Conservation (phyloP, 345 rosid genomes). For the Syzygium jambos region DNA sequence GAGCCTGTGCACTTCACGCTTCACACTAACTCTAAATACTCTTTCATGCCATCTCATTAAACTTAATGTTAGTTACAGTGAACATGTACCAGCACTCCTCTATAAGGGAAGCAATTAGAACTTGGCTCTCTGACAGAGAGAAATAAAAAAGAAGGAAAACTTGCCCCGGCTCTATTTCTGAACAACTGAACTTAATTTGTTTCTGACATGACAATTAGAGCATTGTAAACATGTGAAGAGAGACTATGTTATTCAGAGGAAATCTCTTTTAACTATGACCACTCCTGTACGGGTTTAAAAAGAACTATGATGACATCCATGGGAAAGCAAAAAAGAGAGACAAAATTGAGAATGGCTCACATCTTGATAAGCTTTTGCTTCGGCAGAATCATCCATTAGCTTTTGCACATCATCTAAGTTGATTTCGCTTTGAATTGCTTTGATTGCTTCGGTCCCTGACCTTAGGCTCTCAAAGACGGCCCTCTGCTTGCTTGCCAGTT, state of each 20-base stretch:
- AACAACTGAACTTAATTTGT: neutral
- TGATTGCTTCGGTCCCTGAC: conserved; percentile 70
- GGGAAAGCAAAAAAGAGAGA: neutral
- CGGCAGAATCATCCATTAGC: conserved; percentile 90
- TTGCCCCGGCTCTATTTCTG: neutral
- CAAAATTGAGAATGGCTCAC: conserved; percentile 34
- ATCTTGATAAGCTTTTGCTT: conserved; percentile 94
- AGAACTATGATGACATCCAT: neutral
- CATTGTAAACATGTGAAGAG: neutral
- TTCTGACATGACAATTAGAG: neutral
- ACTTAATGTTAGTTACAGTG: neutral
- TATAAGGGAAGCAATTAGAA: neutral
- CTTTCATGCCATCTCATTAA: neutral
- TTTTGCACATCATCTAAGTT: conserved; percentile 87
- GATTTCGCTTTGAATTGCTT: conserved; percentile 85
- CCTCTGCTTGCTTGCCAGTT: conserved; percentile 87
- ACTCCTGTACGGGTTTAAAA: neutral
- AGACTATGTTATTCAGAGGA: neutral
- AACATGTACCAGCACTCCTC: neutral
- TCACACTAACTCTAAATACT: neutral
- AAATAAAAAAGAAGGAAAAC: neutral
- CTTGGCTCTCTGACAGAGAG: neutral
- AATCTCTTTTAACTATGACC: neutral
- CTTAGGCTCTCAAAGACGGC: conserved; percentile 92
- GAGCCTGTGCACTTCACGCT: neutral